Base-by-base conservation (phyloP, 2,329 filamentous ascomycete species). In the Nigrospora osmanthi region DNA sequence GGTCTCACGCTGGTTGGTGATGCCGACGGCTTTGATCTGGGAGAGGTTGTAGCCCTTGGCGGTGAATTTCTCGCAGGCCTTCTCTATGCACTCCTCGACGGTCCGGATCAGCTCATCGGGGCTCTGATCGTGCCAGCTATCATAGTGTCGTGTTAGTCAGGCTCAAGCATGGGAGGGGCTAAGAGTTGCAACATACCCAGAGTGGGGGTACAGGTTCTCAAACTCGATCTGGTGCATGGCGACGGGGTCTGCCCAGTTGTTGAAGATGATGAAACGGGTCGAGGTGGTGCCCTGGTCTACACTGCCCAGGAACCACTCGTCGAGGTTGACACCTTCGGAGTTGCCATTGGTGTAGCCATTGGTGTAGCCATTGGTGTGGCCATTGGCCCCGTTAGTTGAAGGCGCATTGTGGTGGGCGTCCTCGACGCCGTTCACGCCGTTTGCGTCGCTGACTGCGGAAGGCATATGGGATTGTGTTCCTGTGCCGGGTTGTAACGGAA, bases 231-330 rank as follows among this genome's bases (percentile, higher is more conserved):
- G 89, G 62, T 95, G 88, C 54, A 81, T 83, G 34, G 86, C 88
- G 38, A 93, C 78, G 4, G 87, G 86, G 47, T 85, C 81, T 45
- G 89, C 89, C 36, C 78, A 69, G 52, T 80, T 81, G 65, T 95
- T 83, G 69, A 95, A 95, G 60, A 96, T 90, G 55, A 95, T 78
- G 67, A 95, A 95, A 34, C 89, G 79, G 32, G 89, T 87, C 47
- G 86, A 91, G 31, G 89, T 95, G 12, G 89, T 95, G 47, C 89
- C 89, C 59, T 94, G 88, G 61, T 95, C 89, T 61, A 95, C 90
- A 54, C 86, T 87, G 48, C 89, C 89, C 49, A 95, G 83, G 58
- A 87, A 95, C 67, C 78, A 78, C 46, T 83, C 67, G 12, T 42
- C 33, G 19, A 35, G 33, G 40, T 42, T 36, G n/a, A 42, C 33